These are phyloP conservation scores for Croton laevigatus DNA, from an alignment of 441 rosid genomes.

Conservation along the genomic window DNA sequence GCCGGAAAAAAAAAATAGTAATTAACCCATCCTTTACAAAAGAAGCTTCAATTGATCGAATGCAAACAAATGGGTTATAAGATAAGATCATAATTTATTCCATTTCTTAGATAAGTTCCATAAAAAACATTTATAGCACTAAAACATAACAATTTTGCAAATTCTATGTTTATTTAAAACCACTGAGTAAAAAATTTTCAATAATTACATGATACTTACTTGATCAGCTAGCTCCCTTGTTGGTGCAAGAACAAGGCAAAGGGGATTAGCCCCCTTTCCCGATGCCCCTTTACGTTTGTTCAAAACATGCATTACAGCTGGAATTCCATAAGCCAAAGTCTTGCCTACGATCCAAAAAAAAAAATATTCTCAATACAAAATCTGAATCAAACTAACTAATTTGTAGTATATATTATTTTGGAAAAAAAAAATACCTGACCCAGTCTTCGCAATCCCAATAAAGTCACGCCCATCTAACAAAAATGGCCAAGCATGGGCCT, in stretches of 20 bases:
- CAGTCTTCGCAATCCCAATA: conserved; percentile 88
- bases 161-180: background rate
- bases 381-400: background rate
- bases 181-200: background rate
- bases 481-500: conserved; percentile 92
- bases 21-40: background rate
- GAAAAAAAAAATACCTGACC: conserved; percentile 56
- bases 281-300: conserved; percentile 57
- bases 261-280: conserved; percentile 53
- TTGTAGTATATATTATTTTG: background rate
- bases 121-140: background rate
- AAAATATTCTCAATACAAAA: background rate
- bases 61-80: background rate
- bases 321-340: conserved; percentile 88
- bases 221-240: conserved; percentile 95
- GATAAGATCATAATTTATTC: background rate
- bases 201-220: conserved; percentile 35
- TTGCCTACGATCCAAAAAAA: conserved; percentile 44
- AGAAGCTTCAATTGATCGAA: background rate
- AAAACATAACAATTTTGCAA: background rate
- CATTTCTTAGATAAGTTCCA: background rate
- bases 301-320: conserved; percentile 77
- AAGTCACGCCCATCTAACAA: conserved; percentile 84
- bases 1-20: conserved; percentile 12
- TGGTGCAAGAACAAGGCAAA: conserved; percentile 88